Conservation (phyloP, 495 filamentous ascomycete species). For the Xylaria telfairii region DNA sequence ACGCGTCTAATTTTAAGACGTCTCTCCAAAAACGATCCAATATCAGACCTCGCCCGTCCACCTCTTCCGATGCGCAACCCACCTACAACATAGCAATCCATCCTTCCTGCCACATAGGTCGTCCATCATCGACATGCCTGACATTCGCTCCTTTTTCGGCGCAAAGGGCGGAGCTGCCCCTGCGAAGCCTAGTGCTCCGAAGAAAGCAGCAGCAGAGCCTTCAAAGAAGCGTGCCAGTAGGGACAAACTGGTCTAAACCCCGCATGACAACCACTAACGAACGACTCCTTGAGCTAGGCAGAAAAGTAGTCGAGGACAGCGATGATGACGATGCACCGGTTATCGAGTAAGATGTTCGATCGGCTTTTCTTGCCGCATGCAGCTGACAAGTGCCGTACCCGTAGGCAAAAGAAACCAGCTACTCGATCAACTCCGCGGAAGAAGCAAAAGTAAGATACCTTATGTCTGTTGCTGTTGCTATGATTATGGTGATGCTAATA, state of each 20-base stretch:
- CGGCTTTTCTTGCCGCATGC: neutral
- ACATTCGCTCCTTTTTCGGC: constrained; percentile 84
- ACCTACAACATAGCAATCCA: neutral
- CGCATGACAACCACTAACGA: constrained; percentile 33
- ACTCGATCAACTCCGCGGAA: constrained; percentile 48
- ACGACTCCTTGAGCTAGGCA: constrained; percentile 52
- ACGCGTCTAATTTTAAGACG: constrained; percentile 22
- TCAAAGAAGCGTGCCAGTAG: constrained; percentile 48
- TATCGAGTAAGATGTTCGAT: constrained; percentile 41
- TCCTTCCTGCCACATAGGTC: neutral
- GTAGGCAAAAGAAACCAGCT: constrained; percentile 45
- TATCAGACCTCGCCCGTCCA: constrained; percentile 3
- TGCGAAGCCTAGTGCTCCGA: constrained; percentile 52
- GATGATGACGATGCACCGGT: constrained; percentile 67
- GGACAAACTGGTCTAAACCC: constrained; percentile 29
- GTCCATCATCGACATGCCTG: constrained; percentile 62
- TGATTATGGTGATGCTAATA: neutral
- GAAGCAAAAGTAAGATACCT: constrained; percentile 39
- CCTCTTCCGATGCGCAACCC: neutral
- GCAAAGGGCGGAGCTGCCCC: constrained; percentile 58
- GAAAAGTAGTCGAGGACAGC: constrained; percentile 78
- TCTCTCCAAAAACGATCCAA: neutral
- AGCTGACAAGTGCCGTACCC: constrained; percentile 13
- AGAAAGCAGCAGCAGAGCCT: constrained; percentile 51
- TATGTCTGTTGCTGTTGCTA: neutral